These are phyloP conservation scores for Eutypa lata DNA, from an alignment of 2,329 filamentous ascomycete species.

Conservation along the genomic window DNA sequence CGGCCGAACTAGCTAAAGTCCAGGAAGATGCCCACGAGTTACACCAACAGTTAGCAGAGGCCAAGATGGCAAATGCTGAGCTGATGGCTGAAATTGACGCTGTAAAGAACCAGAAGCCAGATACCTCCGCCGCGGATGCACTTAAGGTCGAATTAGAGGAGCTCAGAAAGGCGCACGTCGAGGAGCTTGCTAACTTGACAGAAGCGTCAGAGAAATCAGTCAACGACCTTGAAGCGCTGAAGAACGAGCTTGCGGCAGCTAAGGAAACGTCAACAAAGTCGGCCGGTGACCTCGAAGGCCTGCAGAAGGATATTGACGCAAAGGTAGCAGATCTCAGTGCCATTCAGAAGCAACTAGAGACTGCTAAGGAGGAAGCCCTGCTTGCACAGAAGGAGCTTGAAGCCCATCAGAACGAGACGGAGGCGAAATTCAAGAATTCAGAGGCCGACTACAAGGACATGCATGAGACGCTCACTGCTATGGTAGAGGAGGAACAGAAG, in stretches of 20 bases:
- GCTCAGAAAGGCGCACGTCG: slow-evolving; percentile 45
- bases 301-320: slow-evolving; percentile 29
- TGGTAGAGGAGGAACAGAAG: slow-evolving; percentile 57
- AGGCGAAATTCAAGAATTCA: slow-evolving; percentile 52
- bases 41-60: slow-evolving; percentile 52
- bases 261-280: slow-evolving; percentile 30
- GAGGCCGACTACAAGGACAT: slow-evolving; percentile 61
- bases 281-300: slow-evolving; percentile 23
- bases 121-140: slow-evolving; percentile 52
- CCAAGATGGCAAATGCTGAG: slow-evolving; percentile 59
- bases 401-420: slow-evolving; percentile 47
- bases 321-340: slow-evolving; percentile 29
- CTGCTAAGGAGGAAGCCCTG: slow-evolving; percentile 29
- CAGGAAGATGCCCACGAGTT: slow-evolving; percentile 48
- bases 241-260: slow-evolving; percentile 32
- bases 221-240: slow-evolving; percentile 26
- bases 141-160: slow-evolving; percentile 48
- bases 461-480: slow-evolving; percentile 58
- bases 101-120: slow-evolving; percentile 51
- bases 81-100: slow-evolving; percentile 61
- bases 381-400: slow-evolving; percentile 52
- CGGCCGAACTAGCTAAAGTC: slow-evolving; percentile 39
- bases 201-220: slow-evolving; percentile 9
- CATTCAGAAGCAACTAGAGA: slow-evolving; percentile 42
- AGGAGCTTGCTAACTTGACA: slow-evolving; percentile 35